Base-by-base conservation (phyloP, 192 early-diverging fungal species). In the Coemansia sp. region DNA sequence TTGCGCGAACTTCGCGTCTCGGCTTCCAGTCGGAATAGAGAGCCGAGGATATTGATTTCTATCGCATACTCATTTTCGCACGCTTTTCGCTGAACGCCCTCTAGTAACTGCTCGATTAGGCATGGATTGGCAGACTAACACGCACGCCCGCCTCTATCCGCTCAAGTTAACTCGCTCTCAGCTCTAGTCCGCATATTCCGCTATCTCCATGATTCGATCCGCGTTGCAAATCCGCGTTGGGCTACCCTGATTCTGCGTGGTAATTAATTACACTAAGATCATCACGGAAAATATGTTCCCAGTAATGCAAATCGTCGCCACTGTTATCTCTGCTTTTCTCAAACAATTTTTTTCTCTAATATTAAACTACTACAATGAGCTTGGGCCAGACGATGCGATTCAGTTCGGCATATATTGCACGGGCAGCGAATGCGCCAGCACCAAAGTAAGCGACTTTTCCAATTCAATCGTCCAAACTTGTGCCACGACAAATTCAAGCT, bases 341-440 rank as follows among this genome's bases (percentile, higher is more conserved):
- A 51, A 12, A 25, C 53, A 15, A 10, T 58, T 58, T 58, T 58
- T 58, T 36, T 36, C 34, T 36, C 34, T 7, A 36, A 36, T 36
- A 36, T 17, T 58, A 2, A 14, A 27, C 12, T 58, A 15, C 34
- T 7, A 58, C 29, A 58, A 58, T 58, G 27, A 58, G 55, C 31
- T n/a, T 69, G 70, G 59, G 63, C 46, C 70, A 61, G 70, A 42
- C 70, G 27, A 34, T 55, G 32, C 38, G 57, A 21, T 66, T 72
- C 46, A 45, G 70, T 32, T 17, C 21, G 45, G 63, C 34, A 17
- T 66, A 66, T 50, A 50, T 66, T 65, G 70, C 57, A 42, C 27
- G 46, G 37, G 69, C 69, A 12, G 41, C 41, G 45, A 58, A 55
- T 64, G 48, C 61, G 45, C 64, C 70, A 12, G 19, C 42, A 42